Percentiles rank a stretch among this genome's conserved stretches.
These are phyloP conservation scores for Neopestalotiopsis clavispora DNA, from an alignment of 2,329 filamentous ascomycete species.

Conservation along the genomic window DNA sequence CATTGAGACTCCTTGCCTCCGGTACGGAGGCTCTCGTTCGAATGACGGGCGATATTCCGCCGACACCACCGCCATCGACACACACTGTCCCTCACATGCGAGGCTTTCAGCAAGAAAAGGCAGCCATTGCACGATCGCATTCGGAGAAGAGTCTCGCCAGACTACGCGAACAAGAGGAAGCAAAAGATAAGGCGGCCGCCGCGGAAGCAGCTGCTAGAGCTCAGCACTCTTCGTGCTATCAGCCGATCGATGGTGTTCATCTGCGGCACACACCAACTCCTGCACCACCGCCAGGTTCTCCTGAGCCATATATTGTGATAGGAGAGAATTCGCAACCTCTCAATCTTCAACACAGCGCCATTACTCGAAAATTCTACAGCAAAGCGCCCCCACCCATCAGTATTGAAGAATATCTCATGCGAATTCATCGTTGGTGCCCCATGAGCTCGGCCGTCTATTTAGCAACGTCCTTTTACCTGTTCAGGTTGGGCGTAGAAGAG, in stretches of 20 bases:
- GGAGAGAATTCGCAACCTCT: conserved; percentile 75
- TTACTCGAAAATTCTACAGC: conserved; percentile 92
- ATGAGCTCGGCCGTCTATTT: conserved; percentile 95
- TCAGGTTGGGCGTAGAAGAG: conserved; percentile 79
- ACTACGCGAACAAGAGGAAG: conserved; percentile 47
- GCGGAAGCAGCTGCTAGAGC: conserved; percentile 22
- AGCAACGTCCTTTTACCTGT: conserved; percentile 85
- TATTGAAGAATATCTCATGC: conserved; percentile 82
- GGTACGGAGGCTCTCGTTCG: conserved; percentile 74
- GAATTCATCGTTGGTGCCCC: conserved; percentile 89
- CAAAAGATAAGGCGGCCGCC: conserved; percentile 30
- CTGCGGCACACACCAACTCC: conserved; percentile 43
- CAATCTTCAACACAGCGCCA: conserved; percentile 79
- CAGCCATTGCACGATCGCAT: conserved; percentile 61
- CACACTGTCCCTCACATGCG: conserved; percentile 69
- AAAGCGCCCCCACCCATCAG: conserved; percentile 84
- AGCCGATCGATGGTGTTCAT: conserved; percentile 60
- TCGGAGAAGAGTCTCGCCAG: conserved; percentile 58
- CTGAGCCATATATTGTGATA: conserved; percentile 63
- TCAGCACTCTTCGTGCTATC: conserved; percentile 29
- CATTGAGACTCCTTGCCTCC: conserved; percentile 78
- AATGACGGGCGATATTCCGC: conserved; percentile 78
- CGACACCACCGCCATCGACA: conserved; percentile 72
- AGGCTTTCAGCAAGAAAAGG: conserved; percentile 66
- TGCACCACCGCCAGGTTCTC: conserved; percentile 33